phyloP scores from a whole-genome alignment of 2,329 filamentous ascomycete genomes.

The Microcyclospora tardicrescens region DNA sequence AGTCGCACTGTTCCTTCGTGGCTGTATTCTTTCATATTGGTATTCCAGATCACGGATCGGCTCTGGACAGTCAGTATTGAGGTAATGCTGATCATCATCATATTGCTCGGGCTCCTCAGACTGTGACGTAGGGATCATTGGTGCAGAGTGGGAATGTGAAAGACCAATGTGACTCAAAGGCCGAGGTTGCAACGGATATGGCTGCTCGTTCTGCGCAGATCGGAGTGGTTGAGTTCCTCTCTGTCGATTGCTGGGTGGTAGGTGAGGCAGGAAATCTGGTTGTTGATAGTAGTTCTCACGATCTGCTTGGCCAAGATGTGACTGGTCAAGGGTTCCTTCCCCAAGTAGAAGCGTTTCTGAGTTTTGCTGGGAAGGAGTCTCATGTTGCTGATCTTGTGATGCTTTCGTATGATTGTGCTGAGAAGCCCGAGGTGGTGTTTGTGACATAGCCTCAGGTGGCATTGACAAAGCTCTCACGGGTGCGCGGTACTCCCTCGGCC shows the following conservation, averaged over 20 bases:
- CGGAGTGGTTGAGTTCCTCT: conserved; percentile 13
- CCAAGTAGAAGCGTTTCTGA: background rate
- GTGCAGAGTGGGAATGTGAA: conserved; percentile 34
- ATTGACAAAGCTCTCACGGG: conserved; percentile 15
- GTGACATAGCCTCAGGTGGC: conserved; percentile 12
- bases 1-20: conserved; percentile 14
- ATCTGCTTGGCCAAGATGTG: conserved; percentile 7
- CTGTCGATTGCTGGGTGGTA: conserved; percentile 19
- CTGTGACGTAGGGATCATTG: conserved; percentile 40
- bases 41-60: conserved; percentile 22
- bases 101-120: conserved; percentile 30
- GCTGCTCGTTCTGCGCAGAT: conserved; percentile 2
- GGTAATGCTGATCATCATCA: conserved; percentile 16
- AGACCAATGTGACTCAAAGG: conserved; percentile 18
- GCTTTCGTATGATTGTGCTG: background rate
- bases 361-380: background rate
- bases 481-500: conserved; percentile 17
- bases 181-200: conserved; percentile 8
- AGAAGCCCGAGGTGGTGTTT: background rate
- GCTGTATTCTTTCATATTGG: conserved; percentile 18
- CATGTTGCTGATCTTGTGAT: conserved; percentile 1
- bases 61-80: conserved; percentile 19
- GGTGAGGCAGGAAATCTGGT: conserved; percentile 23
- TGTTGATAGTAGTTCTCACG: conserved; percentile 9
- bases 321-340: conserved; percentile 1